Conservation (phyloP, 2,329 filamentous ascomycete species). For the Clonostachys rosea region DNA sequence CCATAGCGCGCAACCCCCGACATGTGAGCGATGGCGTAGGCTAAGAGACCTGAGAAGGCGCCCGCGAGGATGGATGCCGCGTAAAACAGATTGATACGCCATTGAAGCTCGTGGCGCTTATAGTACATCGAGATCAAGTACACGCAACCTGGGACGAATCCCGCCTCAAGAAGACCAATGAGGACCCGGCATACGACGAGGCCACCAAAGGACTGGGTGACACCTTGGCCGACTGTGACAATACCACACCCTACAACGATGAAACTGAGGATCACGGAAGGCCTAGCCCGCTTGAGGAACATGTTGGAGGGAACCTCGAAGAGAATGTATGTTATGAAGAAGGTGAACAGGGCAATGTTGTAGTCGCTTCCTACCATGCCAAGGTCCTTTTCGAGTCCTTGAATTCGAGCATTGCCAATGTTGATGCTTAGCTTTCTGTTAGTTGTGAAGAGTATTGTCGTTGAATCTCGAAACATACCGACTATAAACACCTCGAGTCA, state of each 20-base stretch:
- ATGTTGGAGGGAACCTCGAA: constrained; percentile 42
- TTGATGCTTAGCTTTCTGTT: constrained; percentile 30
- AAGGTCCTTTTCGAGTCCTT: constrained; percentile 34
- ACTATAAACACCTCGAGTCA: too few species aligned
- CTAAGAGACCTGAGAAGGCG: constrained; percentile 38
- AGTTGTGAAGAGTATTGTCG: too few species aligned
- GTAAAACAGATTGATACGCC: constrained; percentile 25
- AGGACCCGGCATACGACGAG: constrained; percentile 29
- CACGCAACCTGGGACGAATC: constrained; percentile 24
- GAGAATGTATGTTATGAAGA: constrained; percentile 35
- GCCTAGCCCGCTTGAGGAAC: constrained; percentile 33
- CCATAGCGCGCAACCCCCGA: constrained; percentile 30
- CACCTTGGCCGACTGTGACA: constrained; percentile 29
- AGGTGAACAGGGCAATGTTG: constrained; percentile 34
- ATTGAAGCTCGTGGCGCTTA: constrained; percentile 17
- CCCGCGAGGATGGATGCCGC: constrained; percentile 26
- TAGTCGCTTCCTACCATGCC: constrained; percentile 32
- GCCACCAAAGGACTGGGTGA: constrained; percentile 21
- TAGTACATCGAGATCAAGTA: constrained; percentile 21
- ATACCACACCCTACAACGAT: constrained; percentile 34
- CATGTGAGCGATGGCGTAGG: constrained; percentile 35
- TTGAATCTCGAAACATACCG: too few species aligned
- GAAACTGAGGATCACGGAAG: constrained; percentile 26
- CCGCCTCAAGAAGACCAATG: constrained; percentile 35
- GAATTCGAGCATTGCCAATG: constrained; percentile 40